A percentile compares a stretch with the other conserved stretches of the same genome.
These are phyloP conservation scores for Trifolium subterraneum DNA, from an alignment of 306 rosid species.

Conservation along the genomic window DNA sequence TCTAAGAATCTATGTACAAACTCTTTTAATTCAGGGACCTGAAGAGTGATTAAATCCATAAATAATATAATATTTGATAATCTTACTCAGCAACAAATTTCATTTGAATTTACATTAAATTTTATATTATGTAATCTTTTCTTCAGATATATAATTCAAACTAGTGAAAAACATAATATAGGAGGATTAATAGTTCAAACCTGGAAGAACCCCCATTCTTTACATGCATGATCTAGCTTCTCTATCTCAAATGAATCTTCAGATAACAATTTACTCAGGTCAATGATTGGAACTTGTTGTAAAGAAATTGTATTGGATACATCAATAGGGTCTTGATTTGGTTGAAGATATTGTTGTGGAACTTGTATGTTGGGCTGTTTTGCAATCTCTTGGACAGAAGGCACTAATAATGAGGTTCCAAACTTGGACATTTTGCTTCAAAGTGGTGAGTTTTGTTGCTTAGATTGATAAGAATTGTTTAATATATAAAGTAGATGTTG, in stretches of 20 bases:
- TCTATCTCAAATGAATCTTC: slow-evolving; percentile 45
- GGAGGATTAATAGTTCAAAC: slow-evolving; percentile 16
- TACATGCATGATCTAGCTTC: slow-evolving; percentile 54
- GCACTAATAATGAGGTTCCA: background rate
- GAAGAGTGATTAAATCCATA: too few species aligned
- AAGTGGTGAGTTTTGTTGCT: too few species aligned
- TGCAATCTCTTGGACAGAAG: background rate
- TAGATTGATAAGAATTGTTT: too few species aligned
- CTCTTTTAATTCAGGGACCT: too few species aligned
- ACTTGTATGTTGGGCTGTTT: background rate
- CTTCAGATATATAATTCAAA: too few species aligned
- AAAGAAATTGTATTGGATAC: slow-evolving; percentile 15
- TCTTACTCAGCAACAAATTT: too few species aligned
- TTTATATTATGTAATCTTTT: too few species aligned
- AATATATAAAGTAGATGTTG: too few species aligned
- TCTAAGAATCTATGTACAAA: too few species aligned
- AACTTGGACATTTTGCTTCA: background rate
- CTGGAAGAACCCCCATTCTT: slow-evolving; percentile 54
- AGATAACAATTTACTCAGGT: slow-evolving; percentile 45
- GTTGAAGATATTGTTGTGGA: background rate
- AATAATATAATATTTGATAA: too few species aligned
- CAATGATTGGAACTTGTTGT: slow-evolving; percentile 52
- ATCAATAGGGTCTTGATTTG: slow-evolving; percentile 47
- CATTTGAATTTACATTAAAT: too few species aligned
- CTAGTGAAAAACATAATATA: too few species aligned